Evolutionary conservation across 371 early-diverging fungal species (phyloP).

Genomic region (Mortierella sp.): DNA sequence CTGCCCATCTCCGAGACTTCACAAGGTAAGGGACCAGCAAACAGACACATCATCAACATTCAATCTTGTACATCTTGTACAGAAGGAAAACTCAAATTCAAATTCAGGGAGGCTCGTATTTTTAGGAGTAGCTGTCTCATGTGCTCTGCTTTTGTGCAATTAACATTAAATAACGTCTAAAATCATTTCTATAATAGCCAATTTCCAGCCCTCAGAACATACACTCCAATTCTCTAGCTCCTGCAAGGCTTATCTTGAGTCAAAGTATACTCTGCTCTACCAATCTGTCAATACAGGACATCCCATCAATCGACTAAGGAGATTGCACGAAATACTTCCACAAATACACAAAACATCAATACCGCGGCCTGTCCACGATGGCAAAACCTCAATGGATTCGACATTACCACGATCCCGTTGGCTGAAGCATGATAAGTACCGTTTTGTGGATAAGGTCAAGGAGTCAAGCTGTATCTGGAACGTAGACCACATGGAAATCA

Average conservation of each 20-base stretch:
- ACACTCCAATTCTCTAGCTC: conserved; percentile 40
- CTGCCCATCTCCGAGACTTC: conserved; percentile 21
- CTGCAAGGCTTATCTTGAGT: conserved; percentile 40
- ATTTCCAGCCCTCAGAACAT: conserved; percentile 50
- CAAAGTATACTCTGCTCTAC: conserved; percentile 37
- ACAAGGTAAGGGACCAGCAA: conserved; percentile 21
- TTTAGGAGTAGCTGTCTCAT: neutral
- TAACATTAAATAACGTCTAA: neutral
- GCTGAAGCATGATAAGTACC: conserved; percentile 39
- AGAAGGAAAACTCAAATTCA: too few relatives aligned
- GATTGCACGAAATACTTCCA: conserved; percentile 34
- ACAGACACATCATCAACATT: neutral
- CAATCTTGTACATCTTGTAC: too few relatives aligned
- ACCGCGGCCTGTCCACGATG: conserved; percentile 16
- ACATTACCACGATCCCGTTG: conserved; percentile 23
- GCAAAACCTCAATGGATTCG: conserved; percentile 28
- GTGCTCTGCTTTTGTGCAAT: neutral
- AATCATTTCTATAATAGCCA: neutral
- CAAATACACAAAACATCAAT: conserved; percentile 26
- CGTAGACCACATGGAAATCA: conserved; percentile 45
- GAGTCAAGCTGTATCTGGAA: conserved; percentile 56
- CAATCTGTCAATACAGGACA: conserved; percentile 41
- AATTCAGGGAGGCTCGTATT: conserved; percentile 1
- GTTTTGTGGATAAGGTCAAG: conserved; percentile 52
- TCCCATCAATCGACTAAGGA: conserved; percentile 38